Base-by-base conservation (phyloP, 257 asterid species). In the Lavandula angustifolia region DNA sequence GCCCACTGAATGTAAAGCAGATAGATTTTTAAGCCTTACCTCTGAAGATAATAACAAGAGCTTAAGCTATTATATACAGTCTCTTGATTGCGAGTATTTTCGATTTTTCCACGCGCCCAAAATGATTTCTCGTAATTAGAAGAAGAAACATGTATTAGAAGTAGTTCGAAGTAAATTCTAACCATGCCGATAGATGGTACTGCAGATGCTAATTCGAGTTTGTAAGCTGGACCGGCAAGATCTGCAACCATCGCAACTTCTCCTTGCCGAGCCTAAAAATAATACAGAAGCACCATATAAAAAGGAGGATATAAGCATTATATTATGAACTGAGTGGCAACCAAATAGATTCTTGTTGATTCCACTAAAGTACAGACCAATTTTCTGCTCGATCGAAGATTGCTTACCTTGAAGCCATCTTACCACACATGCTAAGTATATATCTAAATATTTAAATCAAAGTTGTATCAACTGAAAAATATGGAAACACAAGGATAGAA, bases 241-340 rank as follows among this genome's bases (percentile, higher is more conserved):
- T 92, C 95, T 38, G 91, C 95, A 68, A 84, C 85, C 85, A 89
- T 73, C 13, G 95, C 80, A 69, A 89, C 73, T 77, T 92, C 95
- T 70, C 99, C 97, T 78, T 82, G 94, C 56, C 78, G 83, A 52
- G 88, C 87, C 98, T 91, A 74, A 56, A 69, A 65, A 33, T 41
- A 35, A 34, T 16, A 67, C 50, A 60, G 13, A 62, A 75, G 31
- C 9, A 72, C 7, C 5, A 57, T 69, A 67, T 79, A 67, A 7
- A 64, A 72, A 62, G 4, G 27, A 50, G 54, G 35, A 65, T 6
- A 40, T 8, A 74, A 8, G 41, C 3, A 12, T 37, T 43, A 54
- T 31, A 51, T 16, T 51, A 60, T 31, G 40, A 50, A 66, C 43
- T 34, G 40, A 65, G 44, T 53, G 42, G 18, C 33, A 59, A 9